Evolutionary conservation across 2,329 filamentous ascomycete genomes (phyloP), one percentile per base, ranked within the genome.

Genomic region (Botrytis cinerea): DNA sequence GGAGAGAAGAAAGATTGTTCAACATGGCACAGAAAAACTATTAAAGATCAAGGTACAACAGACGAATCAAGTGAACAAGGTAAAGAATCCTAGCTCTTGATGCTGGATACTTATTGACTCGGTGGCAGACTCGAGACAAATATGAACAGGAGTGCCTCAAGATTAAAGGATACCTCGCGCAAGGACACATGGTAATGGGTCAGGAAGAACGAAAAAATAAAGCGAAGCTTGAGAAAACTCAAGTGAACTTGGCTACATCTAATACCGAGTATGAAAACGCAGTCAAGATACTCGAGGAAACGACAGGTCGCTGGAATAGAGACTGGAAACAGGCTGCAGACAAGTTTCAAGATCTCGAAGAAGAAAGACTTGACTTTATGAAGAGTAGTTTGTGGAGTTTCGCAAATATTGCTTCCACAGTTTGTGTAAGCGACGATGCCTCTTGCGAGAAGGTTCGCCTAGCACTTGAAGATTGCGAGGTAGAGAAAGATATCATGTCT

Each of bases 151-250:
- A 99, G 79, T 98, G 95, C 81, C 87, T 99, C 62, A 96, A 97
- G 82, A 98, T 99, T 82, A 99, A 99, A 83, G 96, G 96, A 57
- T 99, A 99, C 81, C 89, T 99, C 7, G 96, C 97, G 6, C 96
- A 99, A 83, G 96, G 96, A 16, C 97, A 99, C 82, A 99, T 99
- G 96, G 96, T 99, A 73, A 99, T 99, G 96, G 96, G 96, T 22
- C 96, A 99, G 79, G 96, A 99, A 82, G 96, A 99, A 85, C 90
- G 96, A 43, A 98, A 97, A 84, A 99, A 99, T 83, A 99, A 99
- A 84, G 95, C 95, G 35, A 98, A 97, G 83, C 88, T 99, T 61
- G 96, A 99, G 83, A 99, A 99, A 87, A 98, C 96, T 1, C 96
- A 99, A 82, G 96, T 98, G 79, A 97, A 95, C 80, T 88, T 99